Base-by-base conservation (phyloP, 495 filamentous ascomycete genomes). In the Tuber calosporum region DNA sequence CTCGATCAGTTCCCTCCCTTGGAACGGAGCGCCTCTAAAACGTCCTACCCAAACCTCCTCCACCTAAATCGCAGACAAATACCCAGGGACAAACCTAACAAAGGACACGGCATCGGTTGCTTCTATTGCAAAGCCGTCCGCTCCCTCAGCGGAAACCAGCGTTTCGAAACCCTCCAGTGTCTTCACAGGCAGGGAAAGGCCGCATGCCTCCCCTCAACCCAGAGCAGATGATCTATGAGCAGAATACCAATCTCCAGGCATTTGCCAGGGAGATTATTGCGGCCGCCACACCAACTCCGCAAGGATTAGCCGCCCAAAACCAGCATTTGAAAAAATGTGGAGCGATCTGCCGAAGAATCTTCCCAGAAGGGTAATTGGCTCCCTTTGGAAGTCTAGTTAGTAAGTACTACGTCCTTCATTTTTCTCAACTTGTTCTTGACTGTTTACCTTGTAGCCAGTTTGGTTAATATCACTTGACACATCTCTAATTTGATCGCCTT, bases 301-400 rank as follows among this genome's bases (percentile, higher is more conserved):
- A 81, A 72, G 75, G 58, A 36, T 37, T 62, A 34, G 30, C 39
- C n/a, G 43, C 68, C 17, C 80, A 80, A 53, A 43, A 74, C 40
- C 62, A 77, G 42, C 79, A 80, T 70, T 62, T 81, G 41, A 69
- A 75, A 62, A 69, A 58, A 37, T 77, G 80, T 70, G 69, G 78
- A 69, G 41, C 48, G 17, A 74, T 82, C 42, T 81, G 80, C 71
- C 73, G 69, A 71, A 37, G 70, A 34, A 53, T 82, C 53, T 70
- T 42, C 40, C 69, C 80, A 30, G 72, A 69, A 53, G 80, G 77
- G 69, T 69, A 70, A 39, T 66, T 82, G 45, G 71, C 75, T 41
- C 77, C 80, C 9, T 82, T 82, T 45, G 80, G 80, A 30, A 81
- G 79, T 58, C 39, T 82, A 70, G 80, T 81, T 70, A 82, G 80